Conservation (phyloP, 2,329 filamentous ascomycete genomes). For the Madurella fahalii region DNA sequence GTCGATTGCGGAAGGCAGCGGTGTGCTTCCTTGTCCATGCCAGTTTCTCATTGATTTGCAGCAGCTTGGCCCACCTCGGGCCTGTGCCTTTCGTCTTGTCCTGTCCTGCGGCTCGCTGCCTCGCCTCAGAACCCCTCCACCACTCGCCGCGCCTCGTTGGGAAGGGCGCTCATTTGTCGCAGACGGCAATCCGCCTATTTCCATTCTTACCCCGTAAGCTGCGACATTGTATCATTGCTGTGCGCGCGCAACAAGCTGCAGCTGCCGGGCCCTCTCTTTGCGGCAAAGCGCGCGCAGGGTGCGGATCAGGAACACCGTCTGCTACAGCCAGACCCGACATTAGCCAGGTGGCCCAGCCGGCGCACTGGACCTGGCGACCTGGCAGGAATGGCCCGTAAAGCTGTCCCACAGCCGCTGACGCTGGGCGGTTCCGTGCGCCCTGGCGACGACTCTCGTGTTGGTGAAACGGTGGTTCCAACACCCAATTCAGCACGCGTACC, state of each 20-base stretch:
- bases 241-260: constrained; percentile 27
- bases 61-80: neutral
- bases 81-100: constrained; percentile 5
- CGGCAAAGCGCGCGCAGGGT: constrained; percentile 28
- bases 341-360: constrained; percentile 19
- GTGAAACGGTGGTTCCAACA: constrained; percentile 28
- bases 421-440: constrained; percentile 40
- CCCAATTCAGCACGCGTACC: constrained; percentile 30
- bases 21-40: constrained; percentile 2
- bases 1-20: constrained; percentile 3
- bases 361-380: constrained; percentile 13
- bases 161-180: constrained; percentile 30
- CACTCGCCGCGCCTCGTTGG: constrained; percentile 9
- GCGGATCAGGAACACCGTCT: constrained; percentile 31
- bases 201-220: constrained; percentile 28
- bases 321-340: constrained; percentile 28
- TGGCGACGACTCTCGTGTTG: constrained; percentile 33
- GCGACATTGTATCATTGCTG: constrained; percentile 35
- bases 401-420: constrained; percentile 55
- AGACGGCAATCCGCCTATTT: constrained; percentile 34
- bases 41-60: constrained; percentile 4
- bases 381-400: constrained; percentile 52
- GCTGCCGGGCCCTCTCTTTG: constrained; percentile 20
- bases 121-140: constrained; percentile 16
- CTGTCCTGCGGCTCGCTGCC: constrained; percentile 4